phyloP scores from a whole-genome alignment of 176 grass and related monocot species.

The Miscanthus lutarioriparius region DNA sequence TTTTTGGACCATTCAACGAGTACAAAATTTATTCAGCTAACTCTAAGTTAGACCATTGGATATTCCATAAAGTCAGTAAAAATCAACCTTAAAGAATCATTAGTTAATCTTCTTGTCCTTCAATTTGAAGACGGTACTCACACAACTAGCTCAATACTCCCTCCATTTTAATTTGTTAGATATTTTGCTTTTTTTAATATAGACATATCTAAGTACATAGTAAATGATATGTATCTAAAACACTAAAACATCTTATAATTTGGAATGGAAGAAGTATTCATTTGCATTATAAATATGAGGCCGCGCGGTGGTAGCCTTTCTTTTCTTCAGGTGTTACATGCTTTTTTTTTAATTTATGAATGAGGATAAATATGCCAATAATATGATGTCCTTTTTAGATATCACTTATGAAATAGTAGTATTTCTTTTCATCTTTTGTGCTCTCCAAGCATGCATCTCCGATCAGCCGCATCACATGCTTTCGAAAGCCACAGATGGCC shows the following conservation, averaged over 20 bases:
- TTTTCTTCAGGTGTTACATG: background rate
- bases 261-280: background rate
- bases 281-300: background rate
- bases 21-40: background rate
- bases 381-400: constrained; percentile 4
- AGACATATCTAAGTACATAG: too few species aligned
- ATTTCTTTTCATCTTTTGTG: constrained; percentile 32
- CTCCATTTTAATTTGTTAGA: too few species aligned
- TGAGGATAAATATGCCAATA: constrained; percentile 20
- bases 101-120: background rate
- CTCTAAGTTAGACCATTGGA: background rate
- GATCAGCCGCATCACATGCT: constrained; percentile 57
- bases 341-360: background rate
- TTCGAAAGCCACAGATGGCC: constrained; percentile 14
- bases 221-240: too few species aligned
- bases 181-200: too few species aligned
- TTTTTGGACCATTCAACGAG: background rate
- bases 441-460: constrained; percentile 30
- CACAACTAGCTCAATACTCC: background rate
- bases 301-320: background rate
- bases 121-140: background rate
- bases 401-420: background rate
- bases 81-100: background rate
- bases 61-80: background rate
- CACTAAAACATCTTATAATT: background rate